phyloP scores from a whole-genome alignment of 2,329 filamentous ascomycete genomes.

The Colletotrichum magnum region DNA sequence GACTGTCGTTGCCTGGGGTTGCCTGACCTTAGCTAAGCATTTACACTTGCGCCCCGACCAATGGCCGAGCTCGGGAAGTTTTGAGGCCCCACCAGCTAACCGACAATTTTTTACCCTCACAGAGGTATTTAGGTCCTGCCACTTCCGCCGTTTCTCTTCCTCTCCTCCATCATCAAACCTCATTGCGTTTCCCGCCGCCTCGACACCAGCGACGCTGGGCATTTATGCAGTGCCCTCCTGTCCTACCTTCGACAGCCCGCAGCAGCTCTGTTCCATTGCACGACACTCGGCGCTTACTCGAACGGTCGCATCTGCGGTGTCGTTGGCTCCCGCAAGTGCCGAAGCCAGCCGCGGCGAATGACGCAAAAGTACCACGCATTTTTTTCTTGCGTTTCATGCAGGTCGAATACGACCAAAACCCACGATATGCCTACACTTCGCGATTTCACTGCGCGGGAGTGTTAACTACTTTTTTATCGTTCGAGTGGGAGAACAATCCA shows the following conservation, averaged over 20 bases:
- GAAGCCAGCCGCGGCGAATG: neutral
- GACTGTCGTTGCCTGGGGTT: conserved; percentile 22
- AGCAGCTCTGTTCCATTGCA: conserved; percentile 37
- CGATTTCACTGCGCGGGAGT: conserved; percentile 70
- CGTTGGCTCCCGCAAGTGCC: conserved; percentile 8
- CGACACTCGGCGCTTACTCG: conserved; percentile 14
- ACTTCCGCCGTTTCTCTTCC: neutral
- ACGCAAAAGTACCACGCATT: neutral
- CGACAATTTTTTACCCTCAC: neutral
- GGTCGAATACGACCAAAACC: conserved; percentile 48
- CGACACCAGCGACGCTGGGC: conserved; percentile 1
- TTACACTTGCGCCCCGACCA: conserved; percentile 9
- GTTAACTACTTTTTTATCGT: conserved; percentile 69
- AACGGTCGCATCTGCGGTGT: neutral
- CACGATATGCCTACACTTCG: conserved; percentile 75
- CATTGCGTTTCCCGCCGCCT: neutral
- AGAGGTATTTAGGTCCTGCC: neutral
- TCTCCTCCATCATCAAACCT: neutral
- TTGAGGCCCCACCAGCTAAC: neutral
- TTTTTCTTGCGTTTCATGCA: neutral
- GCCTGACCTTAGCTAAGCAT: conserved; percentile 9
- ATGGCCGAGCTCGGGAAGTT: neutral
- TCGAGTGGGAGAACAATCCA: conserved; percentile 75
- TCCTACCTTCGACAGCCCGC: conserved; percentile 13
- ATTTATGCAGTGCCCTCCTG: conserved; percentile 23